A percentile compares a stretch with the other conserved stretches of the same genome.
Conservation (phyloP, 768 basidiomycete species). For the Boletus insuetus region DNA sequence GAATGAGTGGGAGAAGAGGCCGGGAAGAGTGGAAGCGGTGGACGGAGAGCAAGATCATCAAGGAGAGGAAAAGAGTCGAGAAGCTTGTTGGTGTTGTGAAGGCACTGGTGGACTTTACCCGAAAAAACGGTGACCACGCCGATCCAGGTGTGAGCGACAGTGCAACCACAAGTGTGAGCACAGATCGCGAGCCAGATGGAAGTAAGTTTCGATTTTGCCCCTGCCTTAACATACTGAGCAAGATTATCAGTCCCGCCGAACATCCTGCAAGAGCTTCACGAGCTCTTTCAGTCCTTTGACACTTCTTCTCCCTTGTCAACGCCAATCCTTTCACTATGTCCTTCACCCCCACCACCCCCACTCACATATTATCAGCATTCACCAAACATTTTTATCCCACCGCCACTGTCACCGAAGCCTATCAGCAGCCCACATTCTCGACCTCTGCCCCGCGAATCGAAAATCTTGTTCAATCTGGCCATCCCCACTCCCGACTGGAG, state of each 20-base stretch:
- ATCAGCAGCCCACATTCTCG: constrained; percentile 18
- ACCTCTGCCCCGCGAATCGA: constrained; percentile 18
- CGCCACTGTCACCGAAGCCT: constrained; percentile 47
- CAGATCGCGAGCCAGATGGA: constrained; percentile 13
- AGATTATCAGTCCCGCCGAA: constrained; percentile 13
- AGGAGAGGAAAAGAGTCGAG: constrained; percentile 60
- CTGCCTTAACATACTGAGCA: not conserved
- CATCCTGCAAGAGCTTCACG: constrained; percentile 28
- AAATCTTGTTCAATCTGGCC: constrained; percentile 6
- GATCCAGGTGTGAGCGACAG: not conserved
- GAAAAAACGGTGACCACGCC: constrained; percentile 31
- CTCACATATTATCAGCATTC: constrained; percentile 27
- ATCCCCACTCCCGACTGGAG: constrained; percentile 12
- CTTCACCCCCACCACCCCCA: constrained; percentile 25
- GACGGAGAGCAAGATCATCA: constrained; percentile 43
- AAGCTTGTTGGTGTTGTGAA: constrained; percentile 58
- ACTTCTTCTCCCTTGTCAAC: constrained; percentile 12
- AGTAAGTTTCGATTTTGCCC: constrained; percentile 6
- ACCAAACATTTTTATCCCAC: constrained; percentile 74
- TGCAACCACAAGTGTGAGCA: not conserved
- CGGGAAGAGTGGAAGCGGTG: constrained; percentile 30
- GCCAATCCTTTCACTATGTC: constrained; percentile 23
- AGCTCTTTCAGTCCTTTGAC: constrained; percentile 26
- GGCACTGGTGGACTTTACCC: constrained; percentile 60
- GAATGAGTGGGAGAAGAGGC: constrained; percentile 11